Evolutionary conservation across 257 asterid genomes (phyloP).

Genomic region (Mentha longifolia): DNA sequence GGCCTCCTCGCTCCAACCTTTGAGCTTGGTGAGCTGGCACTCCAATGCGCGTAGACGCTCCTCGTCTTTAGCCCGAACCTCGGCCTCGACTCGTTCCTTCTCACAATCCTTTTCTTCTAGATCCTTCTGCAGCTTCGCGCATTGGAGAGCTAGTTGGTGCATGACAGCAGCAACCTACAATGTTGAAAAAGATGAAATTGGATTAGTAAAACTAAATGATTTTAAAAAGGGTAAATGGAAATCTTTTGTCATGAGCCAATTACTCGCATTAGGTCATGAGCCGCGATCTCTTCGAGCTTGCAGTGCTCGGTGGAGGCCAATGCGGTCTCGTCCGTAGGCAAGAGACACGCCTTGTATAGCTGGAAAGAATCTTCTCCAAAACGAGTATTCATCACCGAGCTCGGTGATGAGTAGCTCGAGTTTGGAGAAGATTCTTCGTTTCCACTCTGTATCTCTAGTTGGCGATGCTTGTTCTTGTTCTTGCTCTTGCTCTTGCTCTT

Average conservation of each 20-base stretch:
- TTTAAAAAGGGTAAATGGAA: background rate
- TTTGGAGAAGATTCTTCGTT: background rate
- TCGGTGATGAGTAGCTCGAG: background rate
- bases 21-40: conserved; percentile 5
- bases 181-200: background rate
- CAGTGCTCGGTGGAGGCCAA: background rate
- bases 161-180: conserved; percentile 10
- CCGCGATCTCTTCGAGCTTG: conserved; percentile 7
- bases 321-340: background rate
- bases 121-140: background rate
- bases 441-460: background rate
- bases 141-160: conserved; percentile 19
- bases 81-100: background rate
- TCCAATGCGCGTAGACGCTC: background rate
- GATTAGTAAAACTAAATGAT: background rate
- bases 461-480: background rate
- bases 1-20: background rate
- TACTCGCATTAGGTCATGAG: conserved; percentile 31
- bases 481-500: background rate
- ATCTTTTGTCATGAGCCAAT: background rate
- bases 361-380: background rate
- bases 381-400: conserved; percentile 3
- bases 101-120: background rate
- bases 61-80: background rate
- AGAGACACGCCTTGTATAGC: conserved; percentile 8